These are phyloP conservation scores for Elsinoe necatrix DNA, from an alignment of 2,329 filamentous ascomycete genomes.

Conservation along the genomic window DNA sequence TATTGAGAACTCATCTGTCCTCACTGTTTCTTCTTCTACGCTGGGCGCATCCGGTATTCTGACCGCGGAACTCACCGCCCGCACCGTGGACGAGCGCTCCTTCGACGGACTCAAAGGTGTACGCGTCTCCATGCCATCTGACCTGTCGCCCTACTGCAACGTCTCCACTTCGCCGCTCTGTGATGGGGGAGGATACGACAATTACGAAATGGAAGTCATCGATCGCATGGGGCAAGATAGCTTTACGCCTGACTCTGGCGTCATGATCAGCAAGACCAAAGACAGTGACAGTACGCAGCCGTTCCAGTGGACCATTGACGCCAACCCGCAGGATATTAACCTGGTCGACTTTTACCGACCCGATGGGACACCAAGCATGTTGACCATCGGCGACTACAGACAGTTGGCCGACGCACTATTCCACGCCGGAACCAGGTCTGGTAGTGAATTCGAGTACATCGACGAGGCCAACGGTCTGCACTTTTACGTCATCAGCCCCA, in stretches of 20 bases:
- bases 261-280: slow-evolving; percentile 48
- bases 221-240: slow-evolving; percentile 48
- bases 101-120: slow-evolving; percentile 39
- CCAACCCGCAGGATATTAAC: slow-evolving; percentile 45
- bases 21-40: slow-evolving; percentile 38
- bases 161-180: slow-evolving; percentile 38
- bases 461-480: slow-evolving; percentile 43
- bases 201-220: slow-evolving; percentile 47
- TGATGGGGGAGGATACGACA: slow-evolving; percentile 44
- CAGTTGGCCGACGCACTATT: slow-evolving; percentile 48
- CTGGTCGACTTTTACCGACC: slow-evolving; percentile 45
- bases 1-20: slow-evolving; percentile 36
- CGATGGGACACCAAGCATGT: slow-evolving; percentile 40
- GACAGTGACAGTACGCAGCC: slow-evolving; percentile 27
- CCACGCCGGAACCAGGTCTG: slow-evolving; percentile 46
- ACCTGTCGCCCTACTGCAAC: slow-evolving; percentile 41
- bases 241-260: slow-evolving; percentile 45
- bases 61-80: slow-evolving; percentile 41
- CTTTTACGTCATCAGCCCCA: slow-evolving; percentile 42
- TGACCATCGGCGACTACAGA: slow-evolving; percentile 47
- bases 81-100: slow-evolving; percentile 30
- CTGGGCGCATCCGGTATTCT: slow-evolving; percentile 38
- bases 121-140: slow-evolving; percentile 39
- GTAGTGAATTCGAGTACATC: slow-evolving; percentile 42
- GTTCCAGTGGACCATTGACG: slow-evolving; percentile 49